Conservation (phyloP, 1,284 basidiomycete genomes). For the Stygiomarasmius scandens region DNA sequence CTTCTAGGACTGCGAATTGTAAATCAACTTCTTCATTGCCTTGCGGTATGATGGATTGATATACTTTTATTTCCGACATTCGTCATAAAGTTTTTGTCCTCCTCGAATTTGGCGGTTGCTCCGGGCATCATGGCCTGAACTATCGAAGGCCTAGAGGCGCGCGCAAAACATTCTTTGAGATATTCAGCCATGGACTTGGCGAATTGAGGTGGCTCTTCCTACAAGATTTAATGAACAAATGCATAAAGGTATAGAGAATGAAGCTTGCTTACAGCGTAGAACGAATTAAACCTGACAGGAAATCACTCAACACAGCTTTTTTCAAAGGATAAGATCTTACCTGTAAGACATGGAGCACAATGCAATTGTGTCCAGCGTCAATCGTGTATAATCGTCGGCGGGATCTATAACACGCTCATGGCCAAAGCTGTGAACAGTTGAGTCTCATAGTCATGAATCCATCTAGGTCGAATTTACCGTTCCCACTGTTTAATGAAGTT, state of each 20-base stretch:
- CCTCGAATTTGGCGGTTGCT: slow-evolving; percentile 41
- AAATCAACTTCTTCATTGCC: background rate
- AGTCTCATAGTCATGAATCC: background rate
- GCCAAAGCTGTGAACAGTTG: slow-evolving; percentile 37
- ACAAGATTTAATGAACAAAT: background rate
- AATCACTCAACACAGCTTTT: background rate
- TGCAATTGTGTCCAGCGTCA: slow-evolving; percentile 50
- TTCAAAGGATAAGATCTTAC: slow-evolving; percentile 21
- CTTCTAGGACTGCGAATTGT: slow-evolving; percentile 34
- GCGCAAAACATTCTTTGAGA: slow-evolving; percentile 38
- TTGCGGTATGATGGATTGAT: slow-evolving; percentile 12
- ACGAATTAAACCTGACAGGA: slow-evolving; percentile 38
- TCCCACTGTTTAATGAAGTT: slow-evolving; percentile 39
- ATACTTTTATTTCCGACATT: slow-evolving; percentile 41
- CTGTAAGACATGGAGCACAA: slow-evolving; percentile 48
- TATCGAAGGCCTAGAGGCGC: slow-evolving; percentile 39
- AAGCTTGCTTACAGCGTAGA: slow-evolving; percentile 30
- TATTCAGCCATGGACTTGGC: slow-evolving; percentile 47
- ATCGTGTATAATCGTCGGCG: slow-evolving; percentile 48
- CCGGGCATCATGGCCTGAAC: slow-evolving; percentile 37
- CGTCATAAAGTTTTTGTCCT: slow-evolving; percentile 43
- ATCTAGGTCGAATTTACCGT: slow-evolving; percentile 30
- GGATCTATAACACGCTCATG: slow-evolving; percentile 43
- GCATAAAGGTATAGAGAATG: background rate
- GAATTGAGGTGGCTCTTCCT: slow-evolving; percentile 42